Conservation (phyloP, 2,329 filamentous ascomycete species). For the Cladosporium oxysporum region DNA sequence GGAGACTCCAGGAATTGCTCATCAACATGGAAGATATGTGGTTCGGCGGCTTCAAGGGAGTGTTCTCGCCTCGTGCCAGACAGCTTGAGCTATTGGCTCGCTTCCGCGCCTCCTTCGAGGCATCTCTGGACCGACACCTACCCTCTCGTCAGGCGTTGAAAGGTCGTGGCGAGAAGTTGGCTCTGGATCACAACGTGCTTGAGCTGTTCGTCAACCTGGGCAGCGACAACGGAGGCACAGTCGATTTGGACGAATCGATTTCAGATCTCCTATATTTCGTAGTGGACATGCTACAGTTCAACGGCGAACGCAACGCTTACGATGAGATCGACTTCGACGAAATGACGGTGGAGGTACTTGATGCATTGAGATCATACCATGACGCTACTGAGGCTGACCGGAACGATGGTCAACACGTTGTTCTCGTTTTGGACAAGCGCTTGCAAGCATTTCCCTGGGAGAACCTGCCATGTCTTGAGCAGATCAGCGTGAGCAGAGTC, state of each 20-base stretch:
- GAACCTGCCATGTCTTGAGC: slow-evolving; percentile 81
- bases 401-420: slow-evolving; percentile 63
- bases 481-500: slow-evolving; percentile 78
- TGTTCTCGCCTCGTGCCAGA: slow-evolving; percentile 76
- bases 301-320: slow-evolving; percentile 93
- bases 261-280: slow-evolving; percentile 94
- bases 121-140: slow-evolving; percentile 78
- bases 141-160: slow-evolving; percentile 71
- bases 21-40: slow-evolving; percentile 87
- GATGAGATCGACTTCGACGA: slow-evolving; percentile 95
- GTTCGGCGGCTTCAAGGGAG: slow-evolving; percentile 91
- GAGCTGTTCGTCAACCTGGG: slow-evolving; percentile 88
- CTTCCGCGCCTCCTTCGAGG: slow-evolving; percentile 77
- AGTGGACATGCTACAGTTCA: slow-evolving; percentile 93
- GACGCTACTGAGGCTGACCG: slow-evolving; percentile 43
- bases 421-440: slow-evolving; percentile 87
- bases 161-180: slow-evolving; percentile 52
- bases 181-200: slow-evolving; percentile 68
- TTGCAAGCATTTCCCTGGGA: slow-evolving; percentile 96
- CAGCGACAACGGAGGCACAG: slow-evolving; percentile 65
- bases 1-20: slow-evolving; percentile 73
- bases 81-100: slow-evolving; percentile 66
- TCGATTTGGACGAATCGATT: slow-evolving; percentile 83
- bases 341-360: slow-evolving; percentile 84
- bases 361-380: slow-evolving; percentile 80